A percentile compares a stretch with the other conserved stretches of the same genome.
These are phyloP conservation scores for Eucalyptus shirleyi DNA, from an alignment of 345 rosid genomes.

Conservation along the genomic window DNA sequence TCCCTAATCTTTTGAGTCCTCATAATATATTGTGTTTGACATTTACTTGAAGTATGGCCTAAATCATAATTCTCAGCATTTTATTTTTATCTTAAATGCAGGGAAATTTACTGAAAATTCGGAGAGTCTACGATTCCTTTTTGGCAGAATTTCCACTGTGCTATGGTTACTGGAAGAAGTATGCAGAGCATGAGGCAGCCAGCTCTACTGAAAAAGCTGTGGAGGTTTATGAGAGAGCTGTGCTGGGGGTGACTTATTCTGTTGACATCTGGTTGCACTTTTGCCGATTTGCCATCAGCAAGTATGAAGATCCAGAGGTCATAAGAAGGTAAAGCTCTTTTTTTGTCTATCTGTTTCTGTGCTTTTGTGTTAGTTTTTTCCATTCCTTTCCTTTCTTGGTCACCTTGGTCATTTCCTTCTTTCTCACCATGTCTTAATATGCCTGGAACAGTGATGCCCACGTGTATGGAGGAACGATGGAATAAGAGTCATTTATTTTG, in stretches of 20 bases:
- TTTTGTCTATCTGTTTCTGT: slow-evolving; percentile 6
- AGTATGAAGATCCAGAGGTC: slow-evolving; percentile 90
- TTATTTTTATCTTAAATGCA: slow-evolving; percentile 12
- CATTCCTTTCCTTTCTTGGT: slow-evolving; percentile 16
- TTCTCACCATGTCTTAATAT: slow-evolving; percentile 63
- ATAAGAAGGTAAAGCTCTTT: slow-evolving; percentile 66
- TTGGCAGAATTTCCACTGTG: slow-evolving; percentile 91
- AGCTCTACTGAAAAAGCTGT: slow-evolving; percentile 90
- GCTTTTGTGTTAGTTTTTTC: slow-evolving; percentile 9
- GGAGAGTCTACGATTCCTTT: slow-evolving; percentile 81
- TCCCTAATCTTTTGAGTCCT: neutral
- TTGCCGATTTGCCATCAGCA: slow-evolving; percentile 67
- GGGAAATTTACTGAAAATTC: slow-evolving; percentile 77
- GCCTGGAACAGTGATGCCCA: slow-evolving; percentile 60
- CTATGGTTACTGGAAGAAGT: slow-evolving; percentile 99
- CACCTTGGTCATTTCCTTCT: slow-evolving; percentile 14
- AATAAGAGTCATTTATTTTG: neutral
- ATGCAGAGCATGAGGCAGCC: slow-evolving; percentile 91
- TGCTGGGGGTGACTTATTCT: slow-evolving; percentile 86
- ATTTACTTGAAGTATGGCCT: neutral
- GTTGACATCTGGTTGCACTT: slow-evolving; percentile 98
- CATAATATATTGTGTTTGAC: neutral
- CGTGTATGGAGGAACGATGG: slow-evolving; percentile 53
- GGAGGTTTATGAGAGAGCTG: slow-evolving; percentile 95
- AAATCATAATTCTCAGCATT: neutral